phyloP scores from a whole-genome alignment of 1,139 yeast species.

The Yamadazyma triangularis region DNA sequence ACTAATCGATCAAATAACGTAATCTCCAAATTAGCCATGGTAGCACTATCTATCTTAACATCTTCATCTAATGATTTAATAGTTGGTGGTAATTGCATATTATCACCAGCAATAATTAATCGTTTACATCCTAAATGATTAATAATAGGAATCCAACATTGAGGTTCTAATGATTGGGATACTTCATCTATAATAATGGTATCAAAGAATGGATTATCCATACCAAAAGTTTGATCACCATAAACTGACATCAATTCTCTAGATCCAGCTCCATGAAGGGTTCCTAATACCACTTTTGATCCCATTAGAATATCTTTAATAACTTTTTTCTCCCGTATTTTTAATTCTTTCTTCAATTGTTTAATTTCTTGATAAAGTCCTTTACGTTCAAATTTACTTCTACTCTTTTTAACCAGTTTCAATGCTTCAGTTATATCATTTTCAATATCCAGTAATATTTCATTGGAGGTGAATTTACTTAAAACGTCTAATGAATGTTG shows the following conservation, averaged over 20 bases:
- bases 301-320: constrained; percentile 53
- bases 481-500: constrained; percentile 76
- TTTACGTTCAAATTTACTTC: constrained; percentile 59
- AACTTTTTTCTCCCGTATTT: constrained; percentile 61
- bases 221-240: constrained; percentile 17
- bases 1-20: constrained; percentile 83
- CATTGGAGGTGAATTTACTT: constrained; percentile 52
- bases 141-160: constrained; percentile 93
- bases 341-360: constrained; percentile 63
- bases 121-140: constrained; percentile 56
- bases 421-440: constrained; percentile 64
- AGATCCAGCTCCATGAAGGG: constrained; percentile 86
- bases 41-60: constrained; percentile 21
- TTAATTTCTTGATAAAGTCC: constrained; percentile 69
- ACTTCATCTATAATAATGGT: constrained; percentile 92
- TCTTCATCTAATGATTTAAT: constrained; percentile 43
- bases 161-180: constrained; percentile 90
- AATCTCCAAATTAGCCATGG: constrained; percentile 41
- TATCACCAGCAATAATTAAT: constrained; percentile 79
- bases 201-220: constrained; percentile 52
- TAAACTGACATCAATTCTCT: constrained; percentile 55
- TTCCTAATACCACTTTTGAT: constrained; percentile 71
- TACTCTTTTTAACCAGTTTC: constrained; percentile 58
- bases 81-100: constrained; percentile 82
- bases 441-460: constrained; percentile 63